A percentile compares a stretch with the other conserved stretches of the same genome.
phyloP scores from a whole-genome alignment of 2,329 filamentous ascomycete genomes.

The Alternaria gansuensis region DNA sequence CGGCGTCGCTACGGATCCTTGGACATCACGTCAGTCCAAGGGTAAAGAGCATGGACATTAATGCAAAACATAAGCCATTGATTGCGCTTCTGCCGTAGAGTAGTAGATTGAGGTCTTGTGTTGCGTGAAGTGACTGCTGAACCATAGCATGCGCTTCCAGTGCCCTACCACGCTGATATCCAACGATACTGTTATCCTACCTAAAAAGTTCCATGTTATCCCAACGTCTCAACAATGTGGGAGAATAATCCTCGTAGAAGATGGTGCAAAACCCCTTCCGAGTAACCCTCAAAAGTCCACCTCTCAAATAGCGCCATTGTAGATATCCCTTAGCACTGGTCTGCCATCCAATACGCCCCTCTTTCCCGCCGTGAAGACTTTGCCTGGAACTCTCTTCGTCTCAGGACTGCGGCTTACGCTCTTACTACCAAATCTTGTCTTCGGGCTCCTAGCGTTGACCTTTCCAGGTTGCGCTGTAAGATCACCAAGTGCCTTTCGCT shows the following conservation, averaged over 20 bases:
- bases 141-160: background rate
- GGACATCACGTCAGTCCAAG: background rate
- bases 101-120: background rate
- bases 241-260: background rate
- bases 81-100: background rate
- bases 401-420: conserved; percentile 34
- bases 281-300: background rate
- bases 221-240: background rate
- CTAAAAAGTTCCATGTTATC: background rate
- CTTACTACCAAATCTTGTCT: conserved; percentile 35
- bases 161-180: background rate
- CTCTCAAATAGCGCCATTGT: conserved; percentile 64
- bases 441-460: conserved; percentile 27
- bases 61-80: background rate
- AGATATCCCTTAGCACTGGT: conserved; percentile 76
- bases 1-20: background rate
- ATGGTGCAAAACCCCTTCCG: background rate
- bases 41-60: background rate
- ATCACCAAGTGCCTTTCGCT: conserved; percentile 41
- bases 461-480: conserved; percentile 24
- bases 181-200: background rate
- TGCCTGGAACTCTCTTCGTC: conserved; percentile 63
- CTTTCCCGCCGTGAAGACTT: conserved; percentile 65
- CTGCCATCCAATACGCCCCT: conserved; percentile 70
- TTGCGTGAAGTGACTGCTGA: background rate